Percentiles rank a stretch among this genome's conserved stretches.
Conservation (phyloP, 768 basidiomycete species). For the Suillus luteus region DNA sequence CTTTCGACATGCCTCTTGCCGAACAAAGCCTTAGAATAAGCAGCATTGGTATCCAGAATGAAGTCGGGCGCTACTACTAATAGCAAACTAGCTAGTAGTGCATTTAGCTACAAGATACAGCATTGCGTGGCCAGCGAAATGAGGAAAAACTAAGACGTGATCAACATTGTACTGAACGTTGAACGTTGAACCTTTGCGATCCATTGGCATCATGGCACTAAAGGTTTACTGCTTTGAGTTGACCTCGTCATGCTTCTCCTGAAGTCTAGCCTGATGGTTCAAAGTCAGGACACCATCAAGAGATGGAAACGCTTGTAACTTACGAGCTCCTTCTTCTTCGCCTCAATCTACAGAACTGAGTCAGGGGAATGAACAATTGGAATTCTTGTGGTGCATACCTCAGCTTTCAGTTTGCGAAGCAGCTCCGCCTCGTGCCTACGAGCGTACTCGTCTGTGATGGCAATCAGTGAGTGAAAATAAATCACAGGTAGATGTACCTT, state of each 20-base stretch:
- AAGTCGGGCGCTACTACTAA: background rate
- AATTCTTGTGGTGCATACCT: constrained; percentile 41
- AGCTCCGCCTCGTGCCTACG: constrained; percentile 59
- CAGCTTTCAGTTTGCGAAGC: constrained; percentile 56
- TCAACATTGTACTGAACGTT: background rate
- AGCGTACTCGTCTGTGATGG: constrained; percentile 58
- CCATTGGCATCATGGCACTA: background rate
- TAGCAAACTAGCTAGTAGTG: background rate
- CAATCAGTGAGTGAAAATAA: background rate
- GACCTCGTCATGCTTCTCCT: constrained; percentile 9
- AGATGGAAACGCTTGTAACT: constrained; percentile 13
- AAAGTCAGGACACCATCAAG: background rate
- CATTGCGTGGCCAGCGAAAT: background rate
- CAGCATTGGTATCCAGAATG: background rate
- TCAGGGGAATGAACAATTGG: background rate
- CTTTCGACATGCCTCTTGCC: background rate
- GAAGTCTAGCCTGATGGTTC: background rate
- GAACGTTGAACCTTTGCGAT: background rate
- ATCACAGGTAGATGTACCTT: constrained; percentile 42
- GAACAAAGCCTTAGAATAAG: background rate
- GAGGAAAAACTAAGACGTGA: background rate
- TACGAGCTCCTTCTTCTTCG: constrained; percentile 35
- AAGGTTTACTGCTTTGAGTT: constrained; percentile 6
- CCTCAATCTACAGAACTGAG: constrained; percentile 27
- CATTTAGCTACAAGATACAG: background rate